These are phyloP conservation scores for Venturiaceae sp. DNA, from an alignment of 2,329 filamentous ascomycete species.

Conservation along the genomic window DNA sequence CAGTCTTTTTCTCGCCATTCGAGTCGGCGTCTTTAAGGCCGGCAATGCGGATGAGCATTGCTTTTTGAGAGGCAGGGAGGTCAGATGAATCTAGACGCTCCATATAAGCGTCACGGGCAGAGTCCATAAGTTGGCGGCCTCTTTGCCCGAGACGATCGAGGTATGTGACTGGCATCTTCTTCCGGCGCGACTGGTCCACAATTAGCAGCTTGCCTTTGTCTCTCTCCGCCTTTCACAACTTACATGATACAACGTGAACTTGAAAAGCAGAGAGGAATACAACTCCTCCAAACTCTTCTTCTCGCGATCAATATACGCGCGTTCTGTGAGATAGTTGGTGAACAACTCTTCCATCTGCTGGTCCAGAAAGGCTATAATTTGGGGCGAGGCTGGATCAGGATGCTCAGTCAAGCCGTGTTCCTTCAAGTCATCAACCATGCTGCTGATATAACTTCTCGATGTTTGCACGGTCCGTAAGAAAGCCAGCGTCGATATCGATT, in stretches of 20 bases:
- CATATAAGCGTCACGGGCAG: constrained; percentile 84
- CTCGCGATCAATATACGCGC: constrained; percentile 32
- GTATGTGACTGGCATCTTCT: constrained; percentile 61
- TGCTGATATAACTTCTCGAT: constrained; percentile 78
- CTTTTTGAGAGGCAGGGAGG: constrained; percentile 76
- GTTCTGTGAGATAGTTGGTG: constrained; percentile 55
- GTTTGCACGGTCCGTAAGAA: constrained; percentile 88
- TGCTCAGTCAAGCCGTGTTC: constrained; percentile 90
- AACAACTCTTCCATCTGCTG: constrained; percentile 58
- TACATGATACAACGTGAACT: constrained; percentile 86
- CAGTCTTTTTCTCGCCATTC: constrained; percentile 51
- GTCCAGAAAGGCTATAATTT: constrained; percentile 65
- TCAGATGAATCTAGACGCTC: constrained; percentile 83
- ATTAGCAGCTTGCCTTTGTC: constrained; percentile 14
- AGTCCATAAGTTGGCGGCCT: constrained; percentile 77
- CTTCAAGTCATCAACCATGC: constrained; percentile 86
- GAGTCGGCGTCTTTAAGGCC: constrained; percentile 66
- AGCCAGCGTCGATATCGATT: constrained; percentile 80
- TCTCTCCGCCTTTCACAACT: constrained; percentile 11
- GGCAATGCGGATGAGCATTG: constrained; percentile 81
- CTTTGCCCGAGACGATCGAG: constrained; percentile 87
- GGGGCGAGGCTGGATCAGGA: constrained; percentile 79
- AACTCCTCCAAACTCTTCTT: constrained; percentile 11
- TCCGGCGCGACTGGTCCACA: constrained; percentile 56
- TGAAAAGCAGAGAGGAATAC: constrained; percentile 53